phyloP scores from a whole-genome alignment of 2,329 filamentous ascomycete genomes.

The Hymenoscyphus infarciens region DNA sequence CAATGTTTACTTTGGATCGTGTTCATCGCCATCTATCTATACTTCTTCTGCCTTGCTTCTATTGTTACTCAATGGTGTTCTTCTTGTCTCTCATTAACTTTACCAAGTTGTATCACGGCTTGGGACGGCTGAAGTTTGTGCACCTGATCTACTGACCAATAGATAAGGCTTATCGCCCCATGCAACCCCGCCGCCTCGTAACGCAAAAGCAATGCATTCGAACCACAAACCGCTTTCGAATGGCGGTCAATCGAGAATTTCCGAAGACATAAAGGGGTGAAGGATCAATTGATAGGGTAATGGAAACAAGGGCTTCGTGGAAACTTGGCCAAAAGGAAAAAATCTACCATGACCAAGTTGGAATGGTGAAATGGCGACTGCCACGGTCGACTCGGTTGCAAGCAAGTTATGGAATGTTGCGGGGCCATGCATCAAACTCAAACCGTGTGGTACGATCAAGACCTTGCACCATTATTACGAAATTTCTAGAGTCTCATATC shows the following conservation, averaged over 20 bases:
- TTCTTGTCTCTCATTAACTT: neutral
- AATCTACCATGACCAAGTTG: neutral
- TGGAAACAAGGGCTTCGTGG: neutral
- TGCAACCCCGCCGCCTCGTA: slow-evolving; percentile 12
- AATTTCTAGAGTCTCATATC: neutral
- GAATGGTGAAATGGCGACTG: neutral
- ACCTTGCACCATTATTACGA: slow-evolving; percentile 3
- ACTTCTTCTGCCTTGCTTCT: slow-evolving; percentile 4
- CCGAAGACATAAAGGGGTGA: neutral
- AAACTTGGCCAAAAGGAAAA: neutral
- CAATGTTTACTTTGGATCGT: neutral
- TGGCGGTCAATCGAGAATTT: slow-evolving; percentile 2
- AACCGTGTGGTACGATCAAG: neutral
- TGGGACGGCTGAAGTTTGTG: slow-evolving; percentile 5
- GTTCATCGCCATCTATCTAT: neutral
- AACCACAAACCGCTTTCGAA: neutral
- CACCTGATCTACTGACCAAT: slow-evolving; percentile 14
- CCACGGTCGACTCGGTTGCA: neutral
- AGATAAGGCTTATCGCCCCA: slow-evolving; percentile 16
- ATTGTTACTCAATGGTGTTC: neutral
- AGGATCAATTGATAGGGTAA: neutral
- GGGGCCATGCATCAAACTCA: neutral
- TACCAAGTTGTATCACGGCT: slow-evolving; percentile 9
- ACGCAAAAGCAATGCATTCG: slow-evolving; percentile 3
- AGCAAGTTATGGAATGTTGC: neutral